Percentiles rank a stretch among this genome's conserved stretches.
These are phyloP conservation scores for Rosa lucieae DNA, from an alignment of 306 rosid species.

Conservation along the genomic window DNA sequence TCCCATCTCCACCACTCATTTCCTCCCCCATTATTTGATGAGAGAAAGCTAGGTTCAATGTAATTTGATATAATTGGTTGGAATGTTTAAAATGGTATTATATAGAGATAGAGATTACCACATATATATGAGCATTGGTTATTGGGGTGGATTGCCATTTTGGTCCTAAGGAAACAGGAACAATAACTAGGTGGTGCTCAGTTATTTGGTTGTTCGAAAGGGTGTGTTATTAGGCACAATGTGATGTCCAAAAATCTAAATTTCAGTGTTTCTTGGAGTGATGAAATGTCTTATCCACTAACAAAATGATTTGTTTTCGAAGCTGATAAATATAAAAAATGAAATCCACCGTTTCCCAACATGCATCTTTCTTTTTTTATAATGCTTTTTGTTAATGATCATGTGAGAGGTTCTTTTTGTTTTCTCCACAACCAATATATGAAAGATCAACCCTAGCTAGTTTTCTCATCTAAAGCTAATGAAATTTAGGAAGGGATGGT, in stretches of 20 bases:
- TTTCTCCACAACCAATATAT: background rate
- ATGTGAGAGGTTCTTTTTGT: background rate
- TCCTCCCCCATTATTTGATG: conserved; percentile 6
- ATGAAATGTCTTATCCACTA: conserved; percentile 56
- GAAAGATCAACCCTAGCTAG: background rate
- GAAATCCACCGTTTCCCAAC: conserved; percentile 45
- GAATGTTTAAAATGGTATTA: conserved; percentile 52
- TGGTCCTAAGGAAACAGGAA: conserved; percentile 49
- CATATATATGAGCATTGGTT: background rate
- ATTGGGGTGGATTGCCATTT: conserved; percentile 42
- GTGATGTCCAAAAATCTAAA: conserved; percentile 56
- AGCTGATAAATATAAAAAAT: conserved; percentile 20
- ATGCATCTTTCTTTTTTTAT: background rate
- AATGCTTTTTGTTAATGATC: background rate
- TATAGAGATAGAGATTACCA: background rate
- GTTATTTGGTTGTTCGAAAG: conserved; percentile 30
- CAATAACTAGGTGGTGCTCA: conserved; percentile 28
- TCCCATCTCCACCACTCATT: conserved; percentile 25
- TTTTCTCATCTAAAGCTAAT: background rate
- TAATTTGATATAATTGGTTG: conserved; percentile 48
- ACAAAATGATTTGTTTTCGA: conserved; percentile 50
- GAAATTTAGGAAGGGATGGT: background rate
- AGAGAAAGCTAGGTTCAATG: conserved; percentile 10
- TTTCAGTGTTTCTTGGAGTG: conserved; percentile 81
- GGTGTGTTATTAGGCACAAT: conserved; percentile 49